Percentiles rank a stretch among this genome's conserved stretches.
Evolutionary conservation across 2,329 filamentous ascomycete genomes (phyloP).

Genomic region (Botryosphaeria dothidea): DNA sequence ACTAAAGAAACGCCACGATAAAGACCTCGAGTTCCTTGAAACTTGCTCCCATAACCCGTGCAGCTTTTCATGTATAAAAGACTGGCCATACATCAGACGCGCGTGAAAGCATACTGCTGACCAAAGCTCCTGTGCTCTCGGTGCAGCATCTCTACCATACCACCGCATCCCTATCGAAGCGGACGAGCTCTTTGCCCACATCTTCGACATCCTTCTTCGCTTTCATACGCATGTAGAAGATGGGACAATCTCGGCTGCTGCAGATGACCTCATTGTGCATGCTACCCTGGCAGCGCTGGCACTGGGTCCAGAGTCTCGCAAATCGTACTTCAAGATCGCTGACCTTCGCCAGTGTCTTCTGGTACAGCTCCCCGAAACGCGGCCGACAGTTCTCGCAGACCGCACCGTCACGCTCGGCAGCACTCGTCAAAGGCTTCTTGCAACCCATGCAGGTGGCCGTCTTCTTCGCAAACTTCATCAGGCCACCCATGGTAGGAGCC

Average conservation of each 20-base stretch:
- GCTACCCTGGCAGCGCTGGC: constrained; percentile 94
- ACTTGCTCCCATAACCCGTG: not conserved
- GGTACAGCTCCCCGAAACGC: constrained; percentile 88
- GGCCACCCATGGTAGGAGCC: constrained; percentile 83
- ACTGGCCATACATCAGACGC: not conserved
- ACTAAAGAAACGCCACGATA: not conserved
- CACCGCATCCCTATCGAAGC: constrained; percentile 85
- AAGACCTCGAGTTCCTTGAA: not conserved
- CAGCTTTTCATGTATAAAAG: not conserved
- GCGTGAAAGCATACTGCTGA: not conserved
- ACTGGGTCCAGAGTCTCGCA: constrained; percentile 94
- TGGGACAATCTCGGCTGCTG: constrained; percentile 92
- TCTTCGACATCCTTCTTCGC: constrained; percentile 99
- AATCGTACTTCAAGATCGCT: constrained; percentile 93
- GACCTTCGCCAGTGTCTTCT: constrained; percentile 82
- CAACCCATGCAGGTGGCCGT: constrained; percentile 98
- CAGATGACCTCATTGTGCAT: constrained; percentile 99
- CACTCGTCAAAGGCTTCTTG: constrained; percentile 87
- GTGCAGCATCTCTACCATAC: constrained; percentile 54
- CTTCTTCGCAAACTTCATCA: constrained; percentile 99
- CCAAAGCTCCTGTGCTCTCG: not conserved
- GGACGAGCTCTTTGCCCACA: constrained; percentile 80
- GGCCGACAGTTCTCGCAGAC: constrained; percentile 85
- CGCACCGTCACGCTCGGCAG: constrained; percentile 78
- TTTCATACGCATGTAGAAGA: constrained; percentile 99